These are phyloP conservation scores for Thelonectria rubi DNA, from an alignment of 2,329 filamentous ascomycete genomes.

Conservation along the genomic window DNA sequence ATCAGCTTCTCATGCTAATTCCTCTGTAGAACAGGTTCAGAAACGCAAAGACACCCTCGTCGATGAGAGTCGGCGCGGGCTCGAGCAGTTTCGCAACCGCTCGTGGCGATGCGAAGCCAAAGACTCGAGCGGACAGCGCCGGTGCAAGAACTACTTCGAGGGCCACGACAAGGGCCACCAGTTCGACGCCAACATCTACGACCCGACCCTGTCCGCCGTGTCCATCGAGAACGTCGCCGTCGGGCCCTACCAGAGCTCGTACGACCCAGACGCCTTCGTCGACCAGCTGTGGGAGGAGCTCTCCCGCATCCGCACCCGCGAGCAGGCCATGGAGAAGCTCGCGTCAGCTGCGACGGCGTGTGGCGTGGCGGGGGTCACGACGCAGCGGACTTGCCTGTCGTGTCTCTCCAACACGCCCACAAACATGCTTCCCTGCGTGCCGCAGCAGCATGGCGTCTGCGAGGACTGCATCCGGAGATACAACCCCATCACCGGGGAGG, in stretches of 20 bases:
- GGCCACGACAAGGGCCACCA: constrained; percentile 22
- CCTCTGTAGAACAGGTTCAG: neutral
- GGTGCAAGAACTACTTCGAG: constrained; percentile 20
- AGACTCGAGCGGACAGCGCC: neutral
- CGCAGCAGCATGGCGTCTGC: constrained; percentile 23
- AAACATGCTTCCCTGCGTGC: constrained; percentile 25
- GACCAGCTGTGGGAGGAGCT: neutral
- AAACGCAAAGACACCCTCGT: neutral
- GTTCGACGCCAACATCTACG: neutral
- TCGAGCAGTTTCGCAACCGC: constrained; percentile 9
- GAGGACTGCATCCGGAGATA: neutral
- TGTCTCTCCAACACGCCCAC: constrained; percentile 21
- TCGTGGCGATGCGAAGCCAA: constrained; percentile 27
- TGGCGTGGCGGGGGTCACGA: neutral
- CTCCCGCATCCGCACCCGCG: neutral
- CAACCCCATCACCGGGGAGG: neutral
- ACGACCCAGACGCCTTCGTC: constrained; percentile 12
- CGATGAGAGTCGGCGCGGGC: constrained; percentile 6
- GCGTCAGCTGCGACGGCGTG: no score
- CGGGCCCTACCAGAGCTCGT: constrained; percentile 10
- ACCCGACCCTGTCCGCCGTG: neutral
- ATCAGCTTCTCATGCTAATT: neutral
- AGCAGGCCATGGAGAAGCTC: neutral
- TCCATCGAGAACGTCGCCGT: neutral
- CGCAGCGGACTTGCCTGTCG: constrained; percentile 21